Base-by-base conservation (phyloP, 2,329 filamentous ascomycete genomes). In the Fonsecaea nubica region DNA sequence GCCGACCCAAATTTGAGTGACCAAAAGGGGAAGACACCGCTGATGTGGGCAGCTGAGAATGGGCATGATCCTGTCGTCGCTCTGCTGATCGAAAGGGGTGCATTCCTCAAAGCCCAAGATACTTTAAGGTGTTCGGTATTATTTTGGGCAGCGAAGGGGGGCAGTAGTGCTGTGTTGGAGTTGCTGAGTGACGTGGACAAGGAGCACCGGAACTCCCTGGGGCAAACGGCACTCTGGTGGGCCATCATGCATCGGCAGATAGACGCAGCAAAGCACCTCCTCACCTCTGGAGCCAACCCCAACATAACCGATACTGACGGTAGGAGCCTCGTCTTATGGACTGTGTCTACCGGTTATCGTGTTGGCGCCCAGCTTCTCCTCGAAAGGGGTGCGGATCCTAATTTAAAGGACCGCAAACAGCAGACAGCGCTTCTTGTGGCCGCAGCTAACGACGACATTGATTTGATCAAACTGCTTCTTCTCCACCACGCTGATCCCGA, bases 191-290 rank as follows among this genome's bases (percentile, higher is more conserved):
- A 21, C 15, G 15, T 33, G 35, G 38, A 25, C 18, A n/a, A 15
- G 12, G 40, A 59, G 36, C 40, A 42, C 35, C 57, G 18, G 36
- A 32, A 40, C n/a, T 21, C 18, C 3, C 18, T 42, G 18, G 40
- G 62, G 30, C 52, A 58, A 57, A 72, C 70, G 40, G 62, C 68
- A 21, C 54, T 71, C 12, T 62, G 25, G 36, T 66, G 64, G 58
- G 70, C 70, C n/a, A 62, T 55, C 13, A 30, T 33, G 18, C n/a
- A 66, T 30, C 66, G 66, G 9, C 58, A 71, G 58, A 35, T 56
- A 15, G 66, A 21, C 1, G 45, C 64, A 5, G 68, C 62, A 38
- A 38, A 62, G 15, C n/a, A 18, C 15, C 42, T 62, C n/a, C 42
- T 62, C 2, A 35, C 32, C 13, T n/a, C 30, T 15, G 59, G 59